Conservation (phyloP, 139 green algal genomes). For the Micractinium sp. region DNA sequence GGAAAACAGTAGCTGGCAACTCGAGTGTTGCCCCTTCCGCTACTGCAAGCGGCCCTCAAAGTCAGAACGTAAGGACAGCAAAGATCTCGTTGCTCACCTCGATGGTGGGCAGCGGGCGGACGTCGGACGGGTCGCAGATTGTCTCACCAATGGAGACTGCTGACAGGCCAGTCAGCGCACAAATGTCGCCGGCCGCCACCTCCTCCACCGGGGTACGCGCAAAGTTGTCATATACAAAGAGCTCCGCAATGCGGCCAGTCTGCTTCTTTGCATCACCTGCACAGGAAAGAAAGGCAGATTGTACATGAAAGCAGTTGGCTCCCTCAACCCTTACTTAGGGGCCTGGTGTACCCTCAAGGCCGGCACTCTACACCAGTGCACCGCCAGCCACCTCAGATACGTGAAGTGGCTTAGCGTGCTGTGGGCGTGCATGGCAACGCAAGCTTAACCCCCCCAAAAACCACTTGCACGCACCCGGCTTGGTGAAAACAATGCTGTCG, state of each 20-base stretch:
- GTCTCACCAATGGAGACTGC: constrained; percentile 94
- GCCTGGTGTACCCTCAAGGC: too few species aligned
- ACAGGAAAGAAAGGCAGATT: not conserved
- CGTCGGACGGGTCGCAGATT: constrained; percentile 69
- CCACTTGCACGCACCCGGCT: constrained; percentile 41
- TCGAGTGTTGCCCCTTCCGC: too few species aligned
- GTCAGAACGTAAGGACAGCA: too few species aligned
- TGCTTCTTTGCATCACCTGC: constrained; percentile 48
- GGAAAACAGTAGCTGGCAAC: too few species aligned
- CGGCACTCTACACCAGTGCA: too few species aligned
- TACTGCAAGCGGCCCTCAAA: too few species aligned
- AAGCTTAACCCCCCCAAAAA: not conserved
- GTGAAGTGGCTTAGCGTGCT: too few species aligned
- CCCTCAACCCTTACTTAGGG: not conserved
- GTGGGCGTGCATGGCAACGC: too few species aligned
- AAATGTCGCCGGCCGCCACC: constrained; percentile 95
- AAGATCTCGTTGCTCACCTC: constrained; percentile 48
- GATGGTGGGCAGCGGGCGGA: constrained; percentile 91
- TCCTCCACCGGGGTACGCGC: constrained; percentile 55
- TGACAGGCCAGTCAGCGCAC: constrained; percentile 78
- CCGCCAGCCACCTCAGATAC: too few species aligned
- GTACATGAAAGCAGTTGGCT: not conserved
- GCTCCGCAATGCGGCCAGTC: constrained; percentile 82
- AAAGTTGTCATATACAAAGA: constrained; percentile 99
- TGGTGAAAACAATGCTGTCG: constrained; percentile 52